Base-by-base conservation (phyloP, 371 early-diverging fungal genomes). In the Vairimorpha necatrix region DNA sequence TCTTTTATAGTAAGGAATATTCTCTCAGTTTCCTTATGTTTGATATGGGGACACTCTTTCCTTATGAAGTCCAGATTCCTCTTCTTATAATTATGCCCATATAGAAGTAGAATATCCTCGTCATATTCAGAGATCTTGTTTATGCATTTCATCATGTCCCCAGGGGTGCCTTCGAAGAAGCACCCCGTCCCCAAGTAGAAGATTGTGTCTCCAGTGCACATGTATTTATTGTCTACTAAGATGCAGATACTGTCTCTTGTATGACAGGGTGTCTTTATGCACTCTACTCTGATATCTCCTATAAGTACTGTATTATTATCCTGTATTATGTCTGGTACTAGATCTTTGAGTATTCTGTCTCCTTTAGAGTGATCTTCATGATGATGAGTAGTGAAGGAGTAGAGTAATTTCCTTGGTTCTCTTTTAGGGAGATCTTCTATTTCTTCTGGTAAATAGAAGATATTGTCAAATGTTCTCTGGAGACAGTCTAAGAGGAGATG, bases 1-100 rank as follows among this genome's bases (percentile, higher is more conserved):
- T 50, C 50, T 50, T 22, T n/a, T 11, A 50, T 4, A n/a, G 50
- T 50, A 6, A 50, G n/a, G 3, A 4, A 50, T 50, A 50, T 50
- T 50, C 50, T 50, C 4, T 50, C 50, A 50, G 14, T 22, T 3
- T 50, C 50, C n/a, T n/a, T 3, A 4, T 50, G 4, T n/a, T 50
- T 50, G 4, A 50, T 50, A n/a, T 50, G 28, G 48, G 14, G 4
- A 42, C 42, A 42, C 16, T 42, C 42, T 11, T 7, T 11, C 47
- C 66, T 71, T 24, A 75, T 61, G 61, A 84, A 84, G 33, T 11
- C 30, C 30, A 78, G 14, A 48, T 83, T 83, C 7, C 30, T 69
- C 48, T 75, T 54, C 30, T 46, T 61, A 67, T 85, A 85, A 70
- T 85, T 79, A 69, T 85, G 85, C 20, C 85, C 85, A 74, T 82